Evolutionary conservation across 2,329 filamentous ascomycete species (phyloP), one percentile per base, ranked within the genome.

Genomic region (Phialophora chinensis): DNA sequence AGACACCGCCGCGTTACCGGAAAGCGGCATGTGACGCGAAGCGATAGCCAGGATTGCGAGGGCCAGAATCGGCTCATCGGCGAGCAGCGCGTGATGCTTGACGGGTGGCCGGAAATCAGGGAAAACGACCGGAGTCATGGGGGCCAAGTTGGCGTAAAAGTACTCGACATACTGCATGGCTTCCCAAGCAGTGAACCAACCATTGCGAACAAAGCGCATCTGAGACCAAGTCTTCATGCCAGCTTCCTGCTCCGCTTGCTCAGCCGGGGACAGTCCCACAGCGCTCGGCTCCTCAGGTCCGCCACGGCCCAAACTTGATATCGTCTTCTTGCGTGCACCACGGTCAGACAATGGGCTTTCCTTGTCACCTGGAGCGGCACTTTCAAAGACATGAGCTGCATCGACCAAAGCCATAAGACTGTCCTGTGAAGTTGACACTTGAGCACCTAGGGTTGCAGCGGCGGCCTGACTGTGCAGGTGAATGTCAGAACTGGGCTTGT

Each of bases 131-230:
- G 95, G 95, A 2, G 94, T 98, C 75, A 99, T 84, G 0, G 94
- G 94, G 0, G 93, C 94, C 7, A 98, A 85, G 73, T 93, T 92
- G 72, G 90, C 88, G 80, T 97, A 98, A 79, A 97, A 98, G 79
- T 98, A 98, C 76, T 93, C 90, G 69, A 99, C 91, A 75, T 98
- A 98, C 52, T 90, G 89, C 77, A 98, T 93, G 25, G 92, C 94
- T 79, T 99, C 95, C 71, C 91, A 88, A 0, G 94, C 91, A 0
- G 93, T 96, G 77, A 99, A 95, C 94, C 94, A 98, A 10, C 95
- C 95, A 8, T 93, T 93, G 62, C 93, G 89, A n/a, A 98, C 94
- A 76, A 98, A 98, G 52, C 93, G 89, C 77, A 97, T 93, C 69
- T 92, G 85, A 1, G 90, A 88, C 95, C 95, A 99, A n/a, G 92